Conservation (phyloP, 148 eudicot species). For the Arctostaphylos glauca region DNA sequence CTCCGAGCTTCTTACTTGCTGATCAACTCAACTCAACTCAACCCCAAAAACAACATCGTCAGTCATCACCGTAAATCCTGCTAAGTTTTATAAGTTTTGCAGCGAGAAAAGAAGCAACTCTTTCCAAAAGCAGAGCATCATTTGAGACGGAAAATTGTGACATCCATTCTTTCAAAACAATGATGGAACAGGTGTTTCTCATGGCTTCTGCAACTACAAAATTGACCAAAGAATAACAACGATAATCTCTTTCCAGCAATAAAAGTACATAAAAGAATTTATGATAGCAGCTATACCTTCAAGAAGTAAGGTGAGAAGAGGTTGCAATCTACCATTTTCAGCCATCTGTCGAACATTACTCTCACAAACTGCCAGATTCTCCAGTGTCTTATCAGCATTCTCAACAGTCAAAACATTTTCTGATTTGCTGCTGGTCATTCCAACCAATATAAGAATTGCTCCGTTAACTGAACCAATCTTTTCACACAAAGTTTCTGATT, state of each 20-base stretch:
- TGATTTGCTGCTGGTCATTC: slow-evolving; percentile 87
- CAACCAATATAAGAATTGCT: slow-evolving; percentile 81
- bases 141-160: neutral
- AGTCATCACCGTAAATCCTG: neutral
- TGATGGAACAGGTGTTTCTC: neutral
- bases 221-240: neutral
- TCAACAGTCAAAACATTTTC: slow-evolving; percentile 58
- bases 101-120: neutral
- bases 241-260: neutral
- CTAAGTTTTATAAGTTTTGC: neutral
- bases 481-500: slow-evolving; percentile 60
- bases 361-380: slow-evolving; percentile 68
- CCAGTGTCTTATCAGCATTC: slow-evolving; percentile 72
- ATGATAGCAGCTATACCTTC: slow-evolving; percentile 45
- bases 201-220: neutral
- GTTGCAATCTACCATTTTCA: slow-evolving; percentile 80
- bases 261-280: neutral
- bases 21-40: neutral
- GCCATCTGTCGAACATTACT: slow-evolving; percentile 90
- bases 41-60: neutral
- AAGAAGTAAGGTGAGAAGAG: slow-evolving; percentile 69
- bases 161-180: neutral
- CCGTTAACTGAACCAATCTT: slow-evolving; percentile 88
- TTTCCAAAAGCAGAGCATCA: neutral
- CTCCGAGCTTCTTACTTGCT: neutral